phyloP scores from a whole-genome alignment of 495 filamentous ascomycete genomes.

The Penicillium roqueforti region DNA sequence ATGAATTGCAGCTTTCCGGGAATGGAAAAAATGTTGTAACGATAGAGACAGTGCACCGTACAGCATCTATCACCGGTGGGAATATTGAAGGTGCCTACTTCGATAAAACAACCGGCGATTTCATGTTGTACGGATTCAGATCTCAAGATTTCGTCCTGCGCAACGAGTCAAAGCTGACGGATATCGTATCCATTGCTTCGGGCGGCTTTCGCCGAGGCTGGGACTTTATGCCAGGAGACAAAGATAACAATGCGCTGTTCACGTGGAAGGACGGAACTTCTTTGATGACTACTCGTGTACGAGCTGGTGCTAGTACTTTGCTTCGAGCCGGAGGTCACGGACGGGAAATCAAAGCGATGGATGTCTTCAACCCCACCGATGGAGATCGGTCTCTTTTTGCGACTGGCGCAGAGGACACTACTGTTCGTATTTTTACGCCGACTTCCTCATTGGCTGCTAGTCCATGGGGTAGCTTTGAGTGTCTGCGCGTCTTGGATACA shows the following conservation, averaged over 20 bases:
- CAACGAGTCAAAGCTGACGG: conserved; percentile 62
- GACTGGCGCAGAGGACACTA: conserved; percentile 87
- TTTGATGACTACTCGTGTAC: conserved; percentile 48
- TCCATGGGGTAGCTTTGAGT: conserved; percentile 41
- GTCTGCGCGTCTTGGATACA: conserved; percentile 59
- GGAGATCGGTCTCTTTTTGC: conserved; percentile 47
- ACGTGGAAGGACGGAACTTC: conserved; percentile 49
- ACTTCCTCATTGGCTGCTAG: conserved; percentile 14
- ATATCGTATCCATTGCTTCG: conserved; percentile 68
- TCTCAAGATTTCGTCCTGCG: conserved; percentile 73
- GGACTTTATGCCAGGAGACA: conserved; percentile 42
- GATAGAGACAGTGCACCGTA: conserved; percentile 48
- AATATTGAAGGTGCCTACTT: conserved; percentile 67
- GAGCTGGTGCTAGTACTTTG: conserved; percentile 41
- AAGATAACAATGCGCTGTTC: conserved; percentile 32
- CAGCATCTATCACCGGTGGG: conserved; percentile 57
- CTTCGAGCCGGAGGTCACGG: conserved; percentile 74
- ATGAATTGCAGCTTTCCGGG: conserved; percentile 21
- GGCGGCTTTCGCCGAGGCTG: conserved; percentile 78
- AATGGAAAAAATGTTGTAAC: conserved; percentile 10
- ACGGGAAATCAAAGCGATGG: conserved; percentile 76
- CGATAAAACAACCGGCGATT: conserved; percentile 36
- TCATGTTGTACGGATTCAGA: conserved; percentile 77
- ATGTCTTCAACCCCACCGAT: conserved; percentile 37
- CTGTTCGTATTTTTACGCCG: conserved; percentile 57